Base-by-base conservation (phyloP, 495 filamentous ascomycete species). In the Lasiosphaeria miniovina region DNA sequence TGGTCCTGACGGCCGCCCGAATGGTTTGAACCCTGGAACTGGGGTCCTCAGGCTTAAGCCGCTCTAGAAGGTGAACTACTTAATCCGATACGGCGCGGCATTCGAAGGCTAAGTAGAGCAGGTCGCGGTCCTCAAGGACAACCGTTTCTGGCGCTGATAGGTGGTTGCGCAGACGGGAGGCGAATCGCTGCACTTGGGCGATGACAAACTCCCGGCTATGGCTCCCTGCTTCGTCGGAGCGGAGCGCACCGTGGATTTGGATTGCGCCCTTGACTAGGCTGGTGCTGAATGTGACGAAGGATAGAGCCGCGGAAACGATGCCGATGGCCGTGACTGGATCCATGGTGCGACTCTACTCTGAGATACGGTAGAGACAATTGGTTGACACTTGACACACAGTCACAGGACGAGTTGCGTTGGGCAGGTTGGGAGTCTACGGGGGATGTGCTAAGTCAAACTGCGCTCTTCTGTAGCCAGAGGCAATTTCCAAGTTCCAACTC, bases 321-420 rank as follows among this genome's bases (percentile, higher is more conserved):
- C 75, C 68, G 55, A 78, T 66, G 4, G 73, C 71, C 1, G 76
- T 65, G 31, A 77, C 33, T 12, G 72, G 75, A 49, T 78, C 77
- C 77, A 78, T 79, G 34, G 52, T 43, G 59, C 2, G 40, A 43
- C 3, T 9, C 9, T 43, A 43, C 3, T 9, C 9, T 43, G 40
- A 43, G n/a, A 43, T 43, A 43, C 40, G 40, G 24, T 24, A 24
- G 24, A 24, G 24, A 24, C 24, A 24, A 24, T 24, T 24, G 24
- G 24, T 24, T 24, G 24, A 24, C 24, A 24, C 24, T 24, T 24
- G 24, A 24, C 24, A 24, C 24, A 24, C 24, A 24, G 24, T 24
- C 24, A 24, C 24, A 24, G 24, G 24, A 24, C 24, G 24, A 24
- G 24, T 24, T 24, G 24, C 1, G 24, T 24, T 24, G 24, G 24